Percentiles rank a stretch among this genome's conserved stretches.
These are phyloP conservation scores for Solanum tacnaense DNA, from an alignment of 257 asterid species.

Conservation along the genomic window DNA sequence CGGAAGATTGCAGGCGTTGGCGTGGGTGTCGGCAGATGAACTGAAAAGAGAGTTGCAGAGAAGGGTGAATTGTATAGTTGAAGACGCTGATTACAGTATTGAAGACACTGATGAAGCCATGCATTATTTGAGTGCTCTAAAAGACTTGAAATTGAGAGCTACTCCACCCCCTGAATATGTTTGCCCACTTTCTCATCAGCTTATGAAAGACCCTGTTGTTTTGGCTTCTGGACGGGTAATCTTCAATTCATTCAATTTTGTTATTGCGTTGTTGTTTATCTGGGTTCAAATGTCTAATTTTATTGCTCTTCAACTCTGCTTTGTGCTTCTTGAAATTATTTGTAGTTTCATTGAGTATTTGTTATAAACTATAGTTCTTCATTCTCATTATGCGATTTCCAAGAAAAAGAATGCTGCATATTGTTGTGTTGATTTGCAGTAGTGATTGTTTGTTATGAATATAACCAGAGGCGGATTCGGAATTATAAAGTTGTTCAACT, in stretches of 20 bases:
- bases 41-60: conserved; percentile 34
- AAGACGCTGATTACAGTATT: conserved; percentile 20
- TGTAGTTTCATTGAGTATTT: not conserved
- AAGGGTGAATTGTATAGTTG: conserved; percentile 21
- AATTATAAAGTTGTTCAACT: not conserved
- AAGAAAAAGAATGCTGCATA: not conserved
- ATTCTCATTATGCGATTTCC: not conserved
- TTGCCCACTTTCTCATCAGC: conserved; percentile 40
- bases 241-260: not conserved
- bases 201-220: conserved; percentile 52
- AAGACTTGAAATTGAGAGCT: conserved; percentile 17
- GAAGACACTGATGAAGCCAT: conserved; percentile 28
- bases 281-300: not conserved
- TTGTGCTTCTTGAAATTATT: not conserved
- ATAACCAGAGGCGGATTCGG: not conserved
- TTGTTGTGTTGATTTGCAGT: not conserved
- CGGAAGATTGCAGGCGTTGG: not conserved
- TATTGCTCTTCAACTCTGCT: not conserved
- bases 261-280: no score
- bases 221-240: conserved; percentile 50
- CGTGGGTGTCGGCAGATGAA: conserved; percentile 6
- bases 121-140: conserved; percentile 20
- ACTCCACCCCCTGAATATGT: conserved; percentile 25
- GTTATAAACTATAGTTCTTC: not conserved
- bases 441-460: not conserved